Conservation (phyloP, 192 early-diverging fungal species). For the Endogone sp. region DNA sequence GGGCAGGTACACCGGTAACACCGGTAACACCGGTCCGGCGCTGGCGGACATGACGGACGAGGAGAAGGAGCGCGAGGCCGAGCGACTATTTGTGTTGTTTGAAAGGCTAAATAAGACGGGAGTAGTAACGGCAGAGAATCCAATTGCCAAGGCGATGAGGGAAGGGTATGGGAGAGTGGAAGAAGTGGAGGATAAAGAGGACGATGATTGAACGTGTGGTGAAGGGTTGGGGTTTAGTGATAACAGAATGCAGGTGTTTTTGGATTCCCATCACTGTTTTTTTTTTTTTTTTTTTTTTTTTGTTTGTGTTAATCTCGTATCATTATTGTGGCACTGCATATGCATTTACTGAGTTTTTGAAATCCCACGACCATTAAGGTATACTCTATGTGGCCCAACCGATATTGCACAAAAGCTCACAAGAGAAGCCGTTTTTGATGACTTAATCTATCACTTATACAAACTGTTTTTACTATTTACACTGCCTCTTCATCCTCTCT, state of each 20-base stretch:
- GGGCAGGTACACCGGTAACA: constrained; percentile 60
- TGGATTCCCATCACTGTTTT: no score
- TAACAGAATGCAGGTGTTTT: no score
- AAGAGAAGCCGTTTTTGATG: no score
- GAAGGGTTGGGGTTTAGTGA: background rate
- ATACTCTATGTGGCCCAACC: no score
- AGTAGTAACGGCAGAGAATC: constrained; percentile 78
- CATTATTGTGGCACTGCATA: no score
- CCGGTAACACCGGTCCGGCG: constrained; percentile 34
- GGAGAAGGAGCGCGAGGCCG: constrained; percentile 94
- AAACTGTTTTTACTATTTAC: background rate
- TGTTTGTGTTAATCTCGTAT: no score
- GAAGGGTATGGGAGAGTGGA: constrained; percentile 27
- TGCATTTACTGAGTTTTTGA: no score
- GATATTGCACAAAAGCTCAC: no score
- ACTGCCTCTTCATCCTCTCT: no score
- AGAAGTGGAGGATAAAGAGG: constrained; percentile 13
- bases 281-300: no score
- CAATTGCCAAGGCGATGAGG: constrained; percentile 54
- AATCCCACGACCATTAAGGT: no score
- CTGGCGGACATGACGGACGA: constrained; percentile 91
- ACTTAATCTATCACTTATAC: no score
- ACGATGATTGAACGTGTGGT: background rate
- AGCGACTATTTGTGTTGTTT: constrained; percentile 89
- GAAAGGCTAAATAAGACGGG: constrained; percentile 91